phyloP scores from a whole-genome alignment of 495 filamentous ascomycete genomes.

The Entonaema liquescens region DNA sequence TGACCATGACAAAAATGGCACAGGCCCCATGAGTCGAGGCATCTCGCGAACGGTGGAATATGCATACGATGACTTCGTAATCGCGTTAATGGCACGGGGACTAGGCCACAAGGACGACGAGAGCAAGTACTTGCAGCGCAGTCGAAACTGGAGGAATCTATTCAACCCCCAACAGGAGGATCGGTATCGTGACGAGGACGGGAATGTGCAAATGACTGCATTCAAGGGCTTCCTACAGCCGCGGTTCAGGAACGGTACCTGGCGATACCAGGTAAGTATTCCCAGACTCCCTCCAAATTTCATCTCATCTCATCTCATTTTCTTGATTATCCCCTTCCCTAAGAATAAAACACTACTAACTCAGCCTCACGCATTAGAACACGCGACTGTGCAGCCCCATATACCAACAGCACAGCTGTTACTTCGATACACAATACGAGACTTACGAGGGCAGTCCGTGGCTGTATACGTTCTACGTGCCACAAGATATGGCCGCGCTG shows the following conservation, averaged over 20 bases:
- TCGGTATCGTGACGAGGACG: conserved; percentile 40
- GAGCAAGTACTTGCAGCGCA: conserved; percentile 65
- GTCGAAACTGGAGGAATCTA: conserved; percentile 65
- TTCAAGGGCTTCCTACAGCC: conserved; percentile 78
- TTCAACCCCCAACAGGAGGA: conserved; percentile 58
- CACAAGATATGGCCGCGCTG: conserved; percentile 72
- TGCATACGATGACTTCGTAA: conserved; percentile 75
- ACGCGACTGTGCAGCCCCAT: conserved; percentile 68
- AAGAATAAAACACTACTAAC: not conserved
- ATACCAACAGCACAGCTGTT: conserved; percentile 55
- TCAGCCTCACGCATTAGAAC: conserved; percentile 50
- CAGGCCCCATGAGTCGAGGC: conserved; percentile 67
- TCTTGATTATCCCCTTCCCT: not conserved
- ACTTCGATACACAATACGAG: conserved; percentile 67
- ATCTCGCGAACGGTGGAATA: conserved; percentile 77
- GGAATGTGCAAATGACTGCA: conserved; percentile 41
- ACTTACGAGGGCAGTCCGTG: conserved; percentile 77
- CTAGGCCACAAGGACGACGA: conserved; percentile 60
- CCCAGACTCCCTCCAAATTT: not conserved
- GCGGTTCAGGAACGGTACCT: conserved; percentile 67
- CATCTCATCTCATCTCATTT: not conserved
- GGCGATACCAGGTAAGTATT: conserved; percentile 57
- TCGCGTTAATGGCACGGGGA: conserved; percentile 62
- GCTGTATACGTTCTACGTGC: conserved; percentile 77
- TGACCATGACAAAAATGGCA: conserved; percentile 67